phyloP scores from a whole-genome alignment of 805 yeast species.

The Lachancea nothofagi region DNA sequence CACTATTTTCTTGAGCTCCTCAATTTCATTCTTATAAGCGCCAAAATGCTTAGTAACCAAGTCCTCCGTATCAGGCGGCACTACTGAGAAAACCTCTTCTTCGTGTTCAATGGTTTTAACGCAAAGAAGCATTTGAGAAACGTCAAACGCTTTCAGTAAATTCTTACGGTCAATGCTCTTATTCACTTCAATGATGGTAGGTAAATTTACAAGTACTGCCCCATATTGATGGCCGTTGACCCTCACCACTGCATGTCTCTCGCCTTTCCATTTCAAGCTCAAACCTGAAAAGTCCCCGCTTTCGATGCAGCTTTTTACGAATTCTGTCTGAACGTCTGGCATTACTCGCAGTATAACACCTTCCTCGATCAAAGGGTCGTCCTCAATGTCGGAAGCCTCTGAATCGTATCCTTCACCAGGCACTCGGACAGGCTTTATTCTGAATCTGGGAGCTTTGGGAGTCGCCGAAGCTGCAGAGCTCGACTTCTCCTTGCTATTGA shows the following conservation, averaged over 20 bases:
- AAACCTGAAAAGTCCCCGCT: constrained; percentile 69
- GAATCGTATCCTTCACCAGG: constrained; percentile 97
- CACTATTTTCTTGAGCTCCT: constrained; percentile 20
- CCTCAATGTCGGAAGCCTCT: constrained; percentile 93
- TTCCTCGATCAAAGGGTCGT: constrained; percentile 87
- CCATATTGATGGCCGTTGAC: constrained; percentile 69
- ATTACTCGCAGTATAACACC: constrained; percentile 73
- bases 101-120: constrained; percentile 47
- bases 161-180: constrained; percentile 84
- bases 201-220: constrained; percentile 83
- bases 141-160: constrained; percentile 78
- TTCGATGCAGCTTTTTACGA: constrained; percentile 69
- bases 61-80: constrained; percentile 41
- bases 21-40: constrained; percentile 27
- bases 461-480: constrained; percentile 24
- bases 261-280: constrained; percentile 76
- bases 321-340: constrained; percentile 48
- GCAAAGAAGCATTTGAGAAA: constrained; percentile 79
- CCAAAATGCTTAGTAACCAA: constrained; percentile 30
- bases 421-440: constrained; percentile 55
- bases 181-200: constrained; percentile 79
- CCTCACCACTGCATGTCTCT: constrained; percentile 68
- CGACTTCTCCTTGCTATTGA: constrained; percentile 19
- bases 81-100: constrained; percentile 40
- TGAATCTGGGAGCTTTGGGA: constrained; percentile 39